Evolutionary conservation across 345 rosid species (phyloP), one percentile per base, ranked within the genome.

Genomic region (Salix dunnii): DNA sequence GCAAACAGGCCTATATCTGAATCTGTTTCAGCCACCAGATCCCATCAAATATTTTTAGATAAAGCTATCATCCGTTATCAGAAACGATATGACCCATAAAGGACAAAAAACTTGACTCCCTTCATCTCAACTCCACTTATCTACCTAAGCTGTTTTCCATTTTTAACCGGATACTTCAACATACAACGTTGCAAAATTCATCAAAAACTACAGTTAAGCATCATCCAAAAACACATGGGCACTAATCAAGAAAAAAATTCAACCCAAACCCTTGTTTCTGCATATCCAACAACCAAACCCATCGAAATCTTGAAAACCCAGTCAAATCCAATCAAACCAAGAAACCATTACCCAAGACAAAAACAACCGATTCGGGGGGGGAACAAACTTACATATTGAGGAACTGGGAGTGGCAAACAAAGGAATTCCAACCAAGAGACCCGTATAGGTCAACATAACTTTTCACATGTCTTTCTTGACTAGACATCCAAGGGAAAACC

Each of bases 401-500:
- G 64, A 91, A 88, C 71, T 90, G 92, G 58, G 98, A 90, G 80
- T 95, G 99, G 67, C 96, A 95, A 77, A 93, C 88, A 40, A 91
- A 88, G 7, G 97, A 93, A 85, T 84, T 83, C 91, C 93, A 93
- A 1, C 86, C 87, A 79, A 90, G 78, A 55, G 96, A 93, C 33
- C 89, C 82, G 70, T 90, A 93, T 40, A 95, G 93, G 82, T 88
- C 76, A 33, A 89, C 84, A 74, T 87, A 91, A 82, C 72, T 90
- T 75, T 87, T 87, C 76, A 91, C 85, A 78, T 90, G 92, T 70
- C 81, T 88, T 81, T 90, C 94, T 78, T 90, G 88, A 71, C 93
- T 91, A 8, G 93, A 91, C 92, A 90, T 89, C 99, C 97, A 95
- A 75, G 96, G 92, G 77, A 93, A 90, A 25, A 86, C 88, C 81